Evolutionary conservation across 768 basidiomycete genomes (phyloP).

Genomic region (Termitomyces sp.): DNA sequence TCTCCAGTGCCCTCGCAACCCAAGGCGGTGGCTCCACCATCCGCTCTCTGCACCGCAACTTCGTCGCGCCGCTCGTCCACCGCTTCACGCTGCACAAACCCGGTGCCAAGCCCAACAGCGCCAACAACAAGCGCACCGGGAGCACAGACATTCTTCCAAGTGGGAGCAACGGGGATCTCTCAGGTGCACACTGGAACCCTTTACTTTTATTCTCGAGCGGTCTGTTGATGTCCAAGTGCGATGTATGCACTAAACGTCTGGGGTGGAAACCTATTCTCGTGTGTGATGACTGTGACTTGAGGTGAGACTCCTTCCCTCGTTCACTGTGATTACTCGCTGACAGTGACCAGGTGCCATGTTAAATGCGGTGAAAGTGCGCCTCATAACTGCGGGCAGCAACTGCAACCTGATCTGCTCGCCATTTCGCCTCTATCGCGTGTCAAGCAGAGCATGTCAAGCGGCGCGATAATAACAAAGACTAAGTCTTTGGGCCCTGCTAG

Average conservation of each 20-base stretch:
- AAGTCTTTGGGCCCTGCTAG: slow-evolving; percentile 22
- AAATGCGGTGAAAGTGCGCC: slow-evolving; percentile 86
- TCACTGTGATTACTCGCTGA: slow-evolving; percentile 1
- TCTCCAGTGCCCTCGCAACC: slow-evolving; percentile 61
- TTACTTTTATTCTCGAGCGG: slow-evolving; percentile 75
- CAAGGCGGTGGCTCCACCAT: slow-evolving; percentile 76
- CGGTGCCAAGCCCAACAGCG: slow-evolving; percentile 54
- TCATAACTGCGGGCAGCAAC: slow-evolving; percentile 60
- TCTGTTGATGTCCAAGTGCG: slow-evolving; percentile 72
- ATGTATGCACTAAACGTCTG: slow-evolving; percentile 75
- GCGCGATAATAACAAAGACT: slow-evolving; percentile 24
- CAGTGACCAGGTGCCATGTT: slow-evolving; percentile 61
- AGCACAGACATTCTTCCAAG: slow-evolving; percentile 26
- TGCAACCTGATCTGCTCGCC: slow-evolving; percentile 23
- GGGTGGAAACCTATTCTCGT: slow-evolving; percentile 84
- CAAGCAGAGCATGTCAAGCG: slow-evolving; percentile 31
- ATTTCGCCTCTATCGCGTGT: slow-evolving; percentile 37
- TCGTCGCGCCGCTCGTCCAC: slow-evolving; percentile 57
- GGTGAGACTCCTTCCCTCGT: slow-evolving; percentile 34
- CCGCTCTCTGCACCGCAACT: slow-evolving; percentile 37
- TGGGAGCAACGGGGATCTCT: slow-evolving; percentile 22
- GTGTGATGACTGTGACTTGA: slow-evolving; percentile 86
- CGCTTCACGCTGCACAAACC: slow-evolving; percentile 87
- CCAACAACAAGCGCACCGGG: slow-evolving; percentile 24
- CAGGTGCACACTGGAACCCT: slow-evolving; percentile 58